Evolutionary conservation across 306 rosid genomes (phyloP), one percentile per base, ranked within the genome.

Genomic region (Luffa acutangula): DNA sequence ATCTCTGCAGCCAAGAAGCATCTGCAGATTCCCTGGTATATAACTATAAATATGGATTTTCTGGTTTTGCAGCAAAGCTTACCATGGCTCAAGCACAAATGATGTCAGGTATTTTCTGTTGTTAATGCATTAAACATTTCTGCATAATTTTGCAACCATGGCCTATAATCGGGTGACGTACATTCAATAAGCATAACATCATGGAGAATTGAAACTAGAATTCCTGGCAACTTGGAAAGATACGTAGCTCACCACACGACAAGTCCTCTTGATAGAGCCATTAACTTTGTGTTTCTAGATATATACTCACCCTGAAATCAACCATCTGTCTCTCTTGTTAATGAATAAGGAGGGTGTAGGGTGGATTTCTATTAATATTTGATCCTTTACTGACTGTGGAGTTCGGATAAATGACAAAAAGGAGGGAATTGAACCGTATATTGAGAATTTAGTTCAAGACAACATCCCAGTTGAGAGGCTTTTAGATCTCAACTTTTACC

Each of bases 61-160:
- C 66, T 25, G 66, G 66, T 10, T 64, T 64, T 64, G 71, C 71
- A 64, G 71, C 71, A 33, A 64, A 64, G 71, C 71, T 64, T 64
- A 64, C 71, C 10, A 14, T 64, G 71, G 71, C 71, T 64, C 71
- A 64, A 64, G 71, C 45, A 34, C 71, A 64, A 64, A 64, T 5
- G n/a, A 64, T 64, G 11, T 64, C 71, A 37, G 71, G 71, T 64
- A 34, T 34, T 64, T 64, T 64, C 71, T 64, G 46, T 13, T 34
- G 45, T 20, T 64, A 46, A 64, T 64, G 46, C 71, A 3, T 14
- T 64, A 37, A 64, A 33, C 14, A 34, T 4, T 34, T 59, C 12
- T 33, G 21, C 21, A 64, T 60, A 25, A 12, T 60, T 25, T 59
- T 59, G 2, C 7, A 10, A 25, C 39, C 66, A 31, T 1, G 39